Evolutionary conservation across 768 basidiomycete species (phyloP), one percentile per base, ranked within the genome.

Genomic region (Auricularia auricula-judae): DNA sequence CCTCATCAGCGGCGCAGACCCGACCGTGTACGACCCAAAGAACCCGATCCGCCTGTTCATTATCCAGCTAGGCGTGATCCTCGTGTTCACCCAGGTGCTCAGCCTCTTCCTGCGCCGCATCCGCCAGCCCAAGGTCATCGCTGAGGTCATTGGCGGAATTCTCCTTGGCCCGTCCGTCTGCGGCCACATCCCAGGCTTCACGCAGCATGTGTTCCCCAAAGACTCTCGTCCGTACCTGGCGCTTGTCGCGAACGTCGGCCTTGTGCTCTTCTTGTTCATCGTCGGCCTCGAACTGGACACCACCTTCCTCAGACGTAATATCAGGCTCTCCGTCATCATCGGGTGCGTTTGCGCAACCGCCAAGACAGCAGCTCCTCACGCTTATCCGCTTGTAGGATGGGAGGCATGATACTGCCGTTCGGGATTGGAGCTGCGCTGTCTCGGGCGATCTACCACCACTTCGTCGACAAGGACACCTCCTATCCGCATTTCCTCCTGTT

Each of bases 81-180:
- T 97, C 64, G 75, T 75, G 39, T 85, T 93, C 80, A 85, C 86
- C 43, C 90, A 94, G 71, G 65, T 88, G 4, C 83, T 98, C 10
- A 80, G 84, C 0, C 74, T 89, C 21, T 65, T 82, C 62, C 79
- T 97, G 23, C 73, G 77, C 7, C 85, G 81, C 64, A 84, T 96
- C 42, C 85, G 84, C 39, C 95, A 98, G 70, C 96, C 96, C 1
- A 81, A 87, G n/a, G 95, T 98, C 66, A 93, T 97, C 62, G 86
- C 93, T 51, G 95, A 98, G 73, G 88, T 97, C 65, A 84, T 98
- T 64, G 92, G 87, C 0, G 96, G 96, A 23, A 86, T 98, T 67
- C 70, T 98, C 23, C 81, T 98, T 11, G 94, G 93, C 51, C 76
- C 75, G 0, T 80, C 84, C 0, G 82, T 89, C 10, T 84, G 91